Base-by-base conservation (phyloP, 1,139 yeast genomes). In the Zygoascus hellenicus region DNA sequence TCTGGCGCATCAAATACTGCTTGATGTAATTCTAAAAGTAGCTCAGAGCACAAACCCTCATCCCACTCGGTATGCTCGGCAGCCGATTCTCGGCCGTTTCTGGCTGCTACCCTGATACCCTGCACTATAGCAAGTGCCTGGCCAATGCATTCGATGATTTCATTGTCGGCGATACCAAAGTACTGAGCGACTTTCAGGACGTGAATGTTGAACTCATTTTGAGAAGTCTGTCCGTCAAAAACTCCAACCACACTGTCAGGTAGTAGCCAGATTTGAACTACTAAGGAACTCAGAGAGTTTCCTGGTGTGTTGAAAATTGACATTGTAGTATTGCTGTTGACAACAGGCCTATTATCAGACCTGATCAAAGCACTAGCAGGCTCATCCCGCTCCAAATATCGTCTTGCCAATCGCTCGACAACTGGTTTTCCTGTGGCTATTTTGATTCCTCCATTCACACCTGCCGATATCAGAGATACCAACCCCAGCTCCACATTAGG, bases 241-340 rank as follows among this genome's bases (percentile, higher is more conserved):
- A 22, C n/a, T 19, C 29, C 39, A 36, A 15, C 11, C 13, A 36
- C 15, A 3, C 2, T n/a, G 2, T 36, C 39, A 3, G 39, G 39
- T 14, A 36, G 30, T 10, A 36, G 29, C 39, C 39, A 36, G 29
- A 36, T 19, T 19, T 36, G 39, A 11, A 36, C n/a, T 3, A 34
- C 38, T 22, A 34, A 16, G 9, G 10, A 34, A 34, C 22, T 16
- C 9, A 34, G 22, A 6, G 17, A 11, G 15, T 16, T 14, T 7
- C 22, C 19, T 16, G n/a, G 38, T 7, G 38, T 22, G 7, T 22
- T 22, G 7, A 22, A 22, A 22, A 22, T 5, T 22, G 26, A 5
- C 7, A 22, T 5, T 22, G 26, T 22, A 22, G 26, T 5, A 7
- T 22, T 22, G 26, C 26, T 22, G 26, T 22, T 22, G 6, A 22